A percentile compares a stretch with the other conserved stretches of the same genome.
Conservation (phyloP, 2,329 filamentous ascomycete species). For the Dryadomyces quercus-mongolicae region DNA sequence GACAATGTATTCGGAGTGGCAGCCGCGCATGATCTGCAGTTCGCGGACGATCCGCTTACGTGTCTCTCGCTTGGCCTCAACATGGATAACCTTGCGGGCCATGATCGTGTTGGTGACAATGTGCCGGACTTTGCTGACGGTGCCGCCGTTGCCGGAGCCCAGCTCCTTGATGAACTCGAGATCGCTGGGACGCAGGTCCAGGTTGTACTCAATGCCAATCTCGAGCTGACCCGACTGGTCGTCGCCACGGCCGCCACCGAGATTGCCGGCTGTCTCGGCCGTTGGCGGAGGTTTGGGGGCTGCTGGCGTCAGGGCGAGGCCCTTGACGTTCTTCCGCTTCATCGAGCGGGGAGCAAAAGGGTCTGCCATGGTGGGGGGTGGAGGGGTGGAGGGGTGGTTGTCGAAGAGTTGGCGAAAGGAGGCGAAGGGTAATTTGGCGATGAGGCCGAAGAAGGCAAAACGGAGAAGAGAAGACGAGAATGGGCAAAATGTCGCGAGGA, state of each 20-base stretch:
- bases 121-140: constrained; percentile 96
- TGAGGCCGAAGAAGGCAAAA: background rate
- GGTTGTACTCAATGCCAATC: constrained; percentile 93
- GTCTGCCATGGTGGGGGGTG: constrained; percentile 40
- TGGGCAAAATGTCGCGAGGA: background rate
- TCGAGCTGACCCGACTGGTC: constrained; percentile 62
- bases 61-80: constrained; percentile 95
- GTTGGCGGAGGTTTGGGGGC: constrained; percentile 60
- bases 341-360: constrained; percentile 62
- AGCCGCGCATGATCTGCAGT: constrained; percentile 96
- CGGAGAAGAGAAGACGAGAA: background rate
- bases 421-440: background rate
- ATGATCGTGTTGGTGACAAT: constrained; percentile 89
- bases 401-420: background rate
- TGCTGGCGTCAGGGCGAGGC: constrained; percentile 68
- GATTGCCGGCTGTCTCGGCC: constrained; percentile 58
- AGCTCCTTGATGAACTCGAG: constrained; percentile 88
- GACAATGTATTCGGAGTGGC: constrained; percentile 92
- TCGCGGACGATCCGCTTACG: constrained; percentile 94
- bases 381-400: background rate
- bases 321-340: constrained; percentile 99
- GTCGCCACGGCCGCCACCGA: constrained; percentile 25
- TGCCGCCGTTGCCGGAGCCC: constrained; percentile 91
- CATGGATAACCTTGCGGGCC: constrained; percentile 97
- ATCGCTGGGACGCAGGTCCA: constrained; percentile 86